phyloP scores from a whole-genome alignment of 306 rosid genomes.

The Citrullus amarus region DNA sequence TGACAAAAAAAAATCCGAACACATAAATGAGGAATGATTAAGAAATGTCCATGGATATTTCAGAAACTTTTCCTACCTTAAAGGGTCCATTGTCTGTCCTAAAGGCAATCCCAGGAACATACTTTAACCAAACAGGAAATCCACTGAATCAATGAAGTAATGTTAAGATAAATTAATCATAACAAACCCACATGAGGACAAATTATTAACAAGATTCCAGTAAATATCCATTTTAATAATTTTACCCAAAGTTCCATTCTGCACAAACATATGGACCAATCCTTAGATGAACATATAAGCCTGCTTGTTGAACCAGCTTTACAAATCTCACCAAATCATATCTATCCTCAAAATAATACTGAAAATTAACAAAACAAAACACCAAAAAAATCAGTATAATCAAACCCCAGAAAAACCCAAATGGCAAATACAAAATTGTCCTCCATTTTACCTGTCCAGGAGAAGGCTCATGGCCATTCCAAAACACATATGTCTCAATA shows the following conservation, averaged over 20 bases:
- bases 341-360: constrained; percentile 83
- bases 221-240: neutral
- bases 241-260: constrained; percentile 97
- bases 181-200: neutral
- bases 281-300: constrained; percentile 78
- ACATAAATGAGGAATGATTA: neutral
- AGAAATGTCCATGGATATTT: neutral
- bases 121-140: constrained; percentile 93
- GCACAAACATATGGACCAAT: constrained; percentile 79
- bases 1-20: too few relatives aligned
- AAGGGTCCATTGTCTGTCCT: constrained; percentile 89
- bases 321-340: constrained; percentile 76
- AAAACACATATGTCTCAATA: constrained; percentile 79
- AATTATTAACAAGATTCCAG: neutral
- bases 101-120: constrained; percentile 61
- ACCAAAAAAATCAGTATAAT: neutral
- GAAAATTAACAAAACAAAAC: constrained; percentile 5
- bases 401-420: neutral
- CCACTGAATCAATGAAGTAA: constrained; percentile 43
- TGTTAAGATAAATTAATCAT: neutral
- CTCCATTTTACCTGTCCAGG: constrained; percentile 48
- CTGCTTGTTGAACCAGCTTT: constrained; percentile 82
- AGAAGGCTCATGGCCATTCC: constrained; percentile 94
- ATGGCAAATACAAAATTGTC: neutral
- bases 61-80: constrained; percentile 35